Evolutionary conservation across 768 basidiomycete species (phyloP), one percentile per base, ranked within the genome.

Genomic region (Russula compacta): DNA sequence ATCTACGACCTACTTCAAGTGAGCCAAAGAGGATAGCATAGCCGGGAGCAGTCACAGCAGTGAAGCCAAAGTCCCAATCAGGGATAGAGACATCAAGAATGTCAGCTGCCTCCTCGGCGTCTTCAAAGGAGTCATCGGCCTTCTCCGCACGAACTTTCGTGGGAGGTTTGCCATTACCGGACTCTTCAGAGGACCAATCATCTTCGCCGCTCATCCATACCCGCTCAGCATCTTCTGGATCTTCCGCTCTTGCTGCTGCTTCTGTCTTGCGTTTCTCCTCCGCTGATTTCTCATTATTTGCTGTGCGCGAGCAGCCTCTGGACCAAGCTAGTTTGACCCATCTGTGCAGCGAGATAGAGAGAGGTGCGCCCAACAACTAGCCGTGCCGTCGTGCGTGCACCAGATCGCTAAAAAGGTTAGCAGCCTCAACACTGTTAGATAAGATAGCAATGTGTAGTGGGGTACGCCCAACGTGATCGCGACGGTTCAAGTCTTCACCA

Each of bases 391-490:
- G 84, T 82, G 53, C 81, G 73, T 2, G 79, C 81, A 3, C 80
- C 81, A 14, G 79, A 43, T 84, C 78, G 52, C 85, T 75, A 36
- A 85, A 74, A 39, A 78, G 76, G 60, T 71, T 71, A 0, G 80
- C 80, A 54, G 83, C 77, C 1, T 80, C 80, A 4, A 66, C 66
- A 0, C 76, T 77, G 42, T 74, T 73, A 46, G 74, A 74, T 15
- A 83, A 56, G 52, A 85, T 78, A 3, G 83, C 82, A 39, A 84
- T 70, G 53, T 85, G 84, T n/a, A 85, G 73, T 2, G 78, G 71
- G 7, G 82, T 81, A 4, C 84, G 80, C 0, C 84, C 84, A 44
- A 85, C 81, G 55, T 84, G 81, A 69, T 85, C 83, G 3, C 84
- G 79, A 40, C 76, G 74, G 64, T 83, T 75, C 29, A 83, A 67